Evolutionary conservation across 2,329 filamentous ascomycete species (phyloP).

Genomic region (Stagonosporopsis chrysanthemi): DNA sequence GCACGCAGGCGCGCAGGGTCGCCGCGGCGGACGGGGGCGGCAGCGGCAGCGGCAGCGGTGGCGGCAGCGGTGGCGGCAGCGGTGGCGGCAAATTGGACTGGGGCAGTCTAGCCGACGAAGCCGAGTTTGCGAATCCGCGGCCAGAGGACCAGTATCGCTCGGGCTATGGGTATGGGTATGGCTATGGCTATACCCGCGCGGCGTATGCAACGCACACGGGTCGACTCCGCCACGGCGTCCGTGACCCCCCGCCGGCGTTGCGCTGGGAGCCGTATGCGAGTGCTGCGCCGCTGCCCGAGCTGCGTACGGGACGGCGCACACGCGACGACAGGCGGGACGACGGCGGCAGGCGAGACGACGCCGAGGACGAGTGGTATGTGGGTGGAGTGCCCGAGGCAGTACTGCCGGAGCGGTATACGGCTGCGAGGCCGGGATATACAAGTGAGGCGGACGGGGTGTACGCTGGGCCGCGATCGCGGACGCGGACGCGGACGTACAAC

Average conservation of each 20-base stretch:
- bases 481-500: not conserved
- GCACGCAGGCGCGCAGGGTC: slow-evolving; percentile 27
- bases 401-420: not conserved
- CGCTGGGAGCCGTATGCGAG: slow-evolving; percentile 6
- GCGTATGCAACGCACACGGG: no score
- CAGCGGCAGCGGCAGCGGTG: no score
- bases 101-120: slow-evolving; percentile 29
- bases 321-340: no score
- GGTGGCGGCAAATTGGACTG: slow-evolving; percentile 22
- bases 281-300: not conserved
- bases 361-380: not conserved
- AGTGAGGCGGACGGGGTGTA: not conserved
- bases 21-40: slow-evolving; percentile 16
- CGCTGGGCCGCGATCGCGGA: not conserved
- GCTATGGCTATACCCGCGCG: no score
- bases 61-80: no score
- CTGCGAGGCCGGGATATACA: not conserved
- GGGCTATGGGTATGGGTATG: no score
- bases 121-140: slow-evolving; percentile 32
- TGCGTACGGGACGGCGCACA: not conserved
- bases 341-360: no score
- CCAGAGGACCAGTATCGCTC: slow-evolving; percentile 5
- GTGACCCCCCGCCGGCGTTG: not conserved
- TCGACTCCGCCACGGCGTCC: no score
- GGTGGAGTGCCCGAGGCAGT: not conserved